phyloP scores from a whole-genome alignment of 202 grass and related monocot species.

The Bolboschoenoplectus hybrid region DNA sequence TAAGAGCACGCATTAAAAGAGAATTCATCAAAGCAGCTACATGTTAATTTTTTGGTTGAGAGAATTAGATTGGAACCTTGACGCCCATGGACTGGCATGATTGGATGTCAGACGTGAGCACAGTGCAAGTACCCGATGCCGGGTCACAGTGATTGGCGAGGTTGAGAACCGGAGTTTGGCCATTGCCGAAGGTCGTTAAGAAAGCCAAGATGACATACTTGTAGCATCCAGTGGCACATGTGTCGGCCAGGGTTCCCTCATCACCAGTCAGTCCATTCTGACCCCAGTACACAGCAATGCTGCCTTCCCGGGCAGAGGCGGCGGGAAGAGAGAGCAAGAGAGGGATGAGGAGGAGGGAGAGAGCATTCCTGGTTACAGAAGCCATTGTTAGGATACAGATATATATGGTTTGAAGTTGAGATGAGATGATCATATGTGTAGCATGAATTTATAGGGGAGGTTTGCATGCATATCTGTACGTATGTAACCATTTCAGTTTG shows the following conservation, averaged over 20 bases:
- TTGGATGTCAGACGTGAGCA: constrained; percentile 56
- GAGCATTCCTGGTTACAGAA: neutral
- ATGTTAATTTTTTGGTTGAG: neutral
- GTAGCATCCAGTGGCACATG: constrained; percentile 60
- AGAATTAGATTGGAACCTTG: constrained; percentile 36
- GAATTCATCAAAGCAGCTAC: neutral
- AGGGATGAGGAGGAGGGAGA: constrained; percentile 33
- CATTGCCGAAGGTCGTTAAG: constrained; percentile 57
- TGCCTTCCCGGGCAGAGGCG: constrained; percentile 42
- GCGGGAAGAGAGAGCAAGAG: constrained; percentile 36
- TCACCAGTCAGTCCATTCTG: constrained; percentile 42
- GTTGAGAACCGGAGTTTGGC: constrained; percentile 50
- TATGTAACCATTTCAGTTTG: neutral
- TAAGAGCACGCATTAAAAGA: neutral
- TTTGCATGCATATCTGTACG: neutral
- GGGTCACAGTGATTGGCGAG: constrained; percentile 60
- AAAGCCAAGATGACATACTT: constrained; percentile 56
- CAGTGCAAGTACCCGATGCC: constrained; percentile 45
- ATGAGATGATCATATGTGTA: neutral
- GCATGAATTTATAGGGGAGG: neutral
- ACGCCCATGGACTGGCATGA: constrained; percentile 58
- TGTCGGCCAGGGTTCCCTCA: constrained; percentile 47
- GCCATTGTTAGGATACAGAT: constrained; percentile 17
- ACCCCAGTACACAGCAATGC: constrained; percentile 67
- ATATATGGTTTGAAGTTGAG: neutral